phyloP scores from a whole-genome alignment of 768 basidiomycete species.

The Tricholoma sp. region DNA sequence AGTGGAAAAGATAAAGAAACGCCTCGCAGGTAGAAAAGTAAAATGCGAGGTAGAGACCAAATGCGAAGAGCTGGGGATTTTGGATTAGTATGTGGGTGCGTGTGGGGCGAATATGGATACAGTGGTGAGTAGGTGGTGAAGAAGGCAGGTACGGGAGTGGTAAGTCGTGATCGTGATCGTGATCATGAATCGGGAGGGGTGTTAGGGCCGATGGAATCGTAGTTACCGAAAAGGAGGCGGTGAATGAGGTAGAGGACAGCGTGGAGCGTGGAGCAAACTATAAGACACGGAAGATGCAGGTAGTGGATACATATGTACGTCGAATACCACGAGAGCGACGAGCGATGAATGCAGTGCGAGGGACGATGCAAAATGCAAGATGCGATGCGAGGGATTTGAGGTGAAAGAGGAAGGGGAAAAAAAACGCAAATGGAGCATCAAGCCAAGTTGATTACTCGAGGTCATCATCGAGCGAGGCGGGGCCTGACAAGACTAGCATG shows the following conservation, averaged over 20 bases:
- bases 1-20: no score
- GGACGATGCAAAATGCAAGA: conserved; percentile 4
- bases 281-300: conserved; percentile 4
- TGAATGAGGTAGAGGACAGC: background rate
- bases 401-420: background rate
- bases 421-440: background rate
- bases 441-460: background rate
- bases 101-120: no score
- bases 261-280: background rate
- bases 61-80: background rate
- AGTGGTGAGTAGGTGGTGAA: no score
- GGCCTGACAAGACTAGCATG: background rate
- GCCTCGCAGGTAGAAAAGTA: no score
- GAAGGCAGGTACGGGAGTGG: no score
- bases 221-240: no score
- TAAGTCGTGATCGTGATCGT: no score
- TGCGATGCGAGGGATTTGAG: conserved; percentile 1
- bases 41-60: background rate
- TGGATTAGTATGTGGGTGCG: no score
- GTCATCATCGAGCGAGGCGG: background rate
- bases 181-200: no score
- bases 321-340: conserved; percentile 10
- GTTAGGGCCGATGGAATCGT: no score
- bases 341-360: background rate
- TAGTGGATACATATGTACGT: conserved; percentile 8